Conservation (phyloP, 1,139 yeast species). For the Saccharomyces hybrid region DNA sequence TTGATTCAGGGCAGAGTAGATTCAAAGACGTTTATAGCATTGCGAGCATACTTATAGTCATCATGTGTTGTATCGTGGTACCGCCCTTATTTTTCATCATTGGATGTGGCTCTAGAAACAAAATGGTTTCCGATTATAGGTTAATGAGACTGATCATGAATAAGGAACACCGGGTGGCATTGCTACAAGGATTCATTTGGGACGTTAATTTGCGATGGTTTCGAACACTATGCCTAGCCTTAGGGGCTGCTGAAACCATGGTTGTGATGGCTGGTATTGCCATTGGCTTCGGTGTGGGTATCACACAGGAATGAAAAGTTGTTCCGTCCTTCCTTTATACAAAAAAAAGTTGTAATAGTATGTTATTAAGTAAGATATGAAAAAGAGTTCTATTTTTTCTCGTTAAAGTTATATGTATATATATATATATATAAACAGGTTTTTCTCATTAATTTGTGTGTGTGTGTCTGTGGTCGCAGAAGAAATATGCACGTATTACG, state of each 20-base stretch:
- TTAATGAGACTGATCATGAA: constrained; percentile 20
- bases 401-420: constrained; percentile 1
- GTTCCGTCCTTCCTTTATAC: background rate
- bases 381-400: background rate
- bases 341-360: background rate
- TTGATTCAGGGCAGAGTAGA: constrained; percentile 12
- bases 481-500: background rate
- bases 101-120: constrained; percentile 13
- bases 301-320: constrained; percentile 11
- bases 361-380: background rate
- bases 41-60: constrained; percentile 10
- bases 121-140: constrained; percentile 14
- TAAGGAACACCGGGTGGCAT: constrained; percentile 16
- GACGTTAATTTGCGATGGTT: constrained; percentile 25
- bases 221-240: constrained; percentile 11
- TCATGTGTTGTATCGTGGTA: constrained; percentile 12
- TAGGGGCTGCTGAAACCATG: constrained; percentile 17
- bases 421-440: background rate
- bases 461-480: background rate
- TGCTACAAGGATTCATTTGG: constrained; percentile 23
- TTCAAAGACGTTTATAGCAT: constrained; percentile 18
- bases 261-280: constrained; percentile 27
- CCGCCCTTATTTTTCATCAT: constrained; percentile 25
- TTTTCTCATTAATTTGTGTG: background rate
- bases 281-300: constrained; percentile 33